phyloP scores from a whole-genome alignment of 768 basidiomycete species.

The Paxillus involutus region DNA sequence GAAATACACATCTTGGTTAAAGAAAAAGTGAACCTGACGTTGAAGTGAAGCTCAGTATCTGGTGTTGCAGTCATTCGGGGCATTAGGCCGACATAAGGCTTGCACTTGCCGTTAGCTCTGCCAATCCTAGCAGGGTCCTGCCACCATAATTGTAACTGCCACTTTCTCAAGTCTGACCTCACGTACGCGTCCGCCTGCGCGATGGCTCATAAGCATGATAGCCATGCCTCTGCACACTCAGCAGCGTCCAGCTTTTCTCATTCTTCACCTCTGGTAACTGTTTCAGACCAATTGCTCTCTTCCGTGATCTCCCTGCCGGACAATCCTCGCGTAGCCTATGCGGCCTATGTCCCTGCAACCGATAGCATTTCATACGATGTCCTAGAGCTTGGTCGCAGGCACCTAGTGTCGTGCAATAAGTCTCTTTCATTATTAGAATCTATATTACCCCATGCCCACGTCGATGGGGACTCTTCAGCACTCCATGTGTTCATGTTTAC shows the following conservation, averaged over 20 bases:
- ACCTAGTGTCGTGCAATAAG: conserved; percentile 40
- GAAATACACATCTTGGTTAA: conserved; percentile 5
- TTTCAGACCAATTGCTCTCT: conserved; percentile 43
- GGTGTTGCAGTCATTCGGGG: not conserved
- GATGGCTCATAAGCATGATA: conserved; percentile 31
- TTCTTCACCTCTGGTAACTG: conserved; percentile 31
- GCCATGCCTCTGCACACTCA: conserved; percentile 14
- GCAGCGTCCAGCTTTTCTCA: conserved; percentile 13
- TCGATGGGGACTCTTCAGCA: conserved; percentile 40
- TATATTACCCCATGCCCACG: conserved; percentile 50
- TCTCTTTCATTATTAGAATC: conserved; percentile 45
- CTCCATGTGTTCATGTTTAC: conserved; percentile 62
- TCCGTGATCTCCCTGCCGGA: conserved; percentile 47
- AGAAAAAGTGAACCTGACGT: not conserved
- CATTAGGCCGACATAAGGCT: not conserved
- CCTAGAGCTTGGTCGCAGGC: conserved; percentile 57
- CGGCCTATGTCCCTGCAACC: conserved; percentile 39
- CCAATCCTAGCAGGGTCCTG: no score
- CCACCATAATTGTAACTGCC: not conserved
- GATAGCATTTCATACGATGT: conserved; percentile 34
- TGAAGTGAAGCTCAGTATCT: not conserved
- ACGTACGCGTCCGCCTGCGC: conserved; percentile 3
- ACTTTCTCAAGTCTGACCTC: not conserved
- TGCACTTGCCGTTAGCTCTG: not conserved
- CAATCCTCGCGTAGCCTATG: conserved; percentile 44